A percentile compares a stretch with the other conserved stretches of the same genome.
Conservation (phyloP, 1,284 basidiomycete species). For the Sanguinoderma infundibulare region DNA sequence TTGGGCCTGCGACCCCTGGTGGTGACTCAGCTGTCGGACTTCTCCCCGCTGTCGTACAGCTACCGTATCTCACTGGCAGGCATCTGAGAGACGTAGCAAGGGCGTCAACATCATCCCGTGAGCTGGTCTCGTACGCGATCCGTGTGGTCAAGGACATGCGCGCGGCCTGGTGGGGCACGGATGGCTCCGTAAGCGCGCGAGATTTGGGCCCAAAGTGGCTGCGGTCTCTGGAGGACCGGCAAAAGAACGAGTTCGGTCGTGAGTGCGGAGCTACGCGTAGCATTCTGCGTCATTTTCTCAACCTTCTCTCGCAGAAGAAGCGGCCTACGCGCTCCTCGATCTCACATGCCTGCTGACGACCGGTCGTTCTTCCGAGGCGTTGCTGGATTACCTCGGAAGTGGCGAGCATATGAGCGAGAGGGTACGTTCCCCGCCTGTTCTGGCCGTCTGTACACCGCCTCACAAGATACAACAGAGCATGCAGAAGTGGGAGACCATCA, state of each 20-base stretch:
- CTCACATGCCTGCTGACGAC: conserved; percentile 73
- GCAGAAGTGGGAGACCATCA: conserved; percentile 79
- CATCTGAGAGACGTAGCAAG: conserved; percentile 69
- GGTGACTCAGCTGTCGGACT: conserved; percentile 34
- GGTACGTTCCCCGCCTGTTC: conserved; percentile 43
- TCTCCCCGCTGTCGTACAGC: conserved; percentile 50
- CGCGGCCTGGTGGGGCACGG: conserved; percentile 71
- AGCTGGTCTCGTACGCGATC: conserved; percentile 71
- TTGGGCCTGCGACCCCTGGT: conserved; percentile 28
- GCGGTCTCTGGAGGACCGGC: conserved; percentile 60
- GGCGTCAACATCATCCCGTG: conserved; percentile 70
- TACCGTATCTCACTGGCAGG: conserved; percentile 62
- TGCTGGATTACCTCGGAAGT: conserved; percentile 75
- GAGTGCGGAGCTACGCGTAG: conserved; percentile 33
- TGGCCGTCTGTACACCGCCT: conserved; percentile 2
- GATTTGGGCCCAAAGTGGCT: conserved; percentile 78
- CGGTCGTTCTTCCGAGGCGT: conserved; percentile 67
- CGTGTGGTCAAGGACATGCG: conserved; percentile 75
- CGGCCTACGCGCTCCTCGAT: conserved; percentile 68
- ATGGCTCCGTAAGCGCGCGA: conserved; percentile 64
- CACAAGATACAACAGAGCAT: conserved; percentile 51
- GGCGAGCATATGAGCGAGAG: conserved; percentile 81
- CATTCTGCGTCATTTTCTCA: background rate
- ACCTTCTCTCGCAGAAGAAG: conserved; percentile 47
- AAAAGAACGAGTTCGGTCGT: conserved; percentile 69